Conservation (phyloP, 2,329 filamentous ascomycete species). For the Nigrospora sphaerica region DNA sequence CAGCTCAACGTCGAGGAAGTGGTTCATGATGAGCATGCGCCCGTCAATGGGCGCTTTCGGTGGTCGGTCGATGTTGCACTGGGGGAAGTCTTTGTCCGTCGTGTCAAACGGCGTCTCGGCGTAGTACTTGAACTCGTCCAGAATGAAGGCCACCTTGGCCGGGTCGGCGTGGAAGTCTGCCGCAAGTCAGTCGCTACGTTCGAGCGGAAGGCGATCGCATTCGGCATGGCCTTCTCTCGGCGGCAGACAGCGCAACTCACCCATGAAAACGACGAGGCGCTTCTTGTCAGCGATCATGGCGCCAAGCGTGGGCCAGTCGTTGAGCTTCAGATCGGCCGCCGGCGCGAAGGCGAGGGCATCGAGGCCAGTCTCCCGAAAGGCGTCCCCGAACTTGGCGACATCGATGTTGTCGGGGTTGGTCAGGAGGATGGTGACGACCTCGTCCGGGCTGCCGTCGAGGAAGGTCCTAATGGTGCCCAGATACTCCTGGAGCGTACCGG, state of each 20-base stretch:
- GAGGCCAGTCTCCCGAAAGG: slow-evolving; percentile 49
- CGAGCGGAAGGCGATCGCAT: no score
- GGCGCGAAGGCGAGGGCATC: slow-evolving; percentile 50
- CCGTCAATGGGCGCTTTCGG: slow-evolving; percentile 25
- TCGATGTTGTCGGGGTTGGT: slow-evolving; percentile 55
- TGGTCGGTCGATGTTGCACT: slow-evolving; percentile 61
- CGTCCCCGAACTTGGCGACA: slow-evolving; percentile 44
- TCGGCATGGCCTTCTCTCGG: no score
- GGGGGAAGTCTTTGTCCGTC: slow-evolving; percentile 49
- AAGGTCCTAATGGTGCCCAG: slow-evolving; percentile 52
- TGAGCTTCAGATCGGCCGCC: slow-evolving; percentile 26
- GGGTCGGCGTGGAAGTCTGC: slow-evolving; percentile 54
- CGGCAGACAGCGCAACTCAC: slow-evolving; percentile 25
- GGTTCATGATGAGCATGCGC: slow-evolving; percentile 38
- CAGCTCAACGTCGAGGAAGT: slow-evolving; percentile 26
- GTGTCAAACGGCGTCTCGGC: slow-evolving; percentile 71
- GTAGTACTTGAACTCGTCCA: slow-evolving; percentile 57
- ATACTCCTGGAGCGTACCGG: slow-evolving; percentile 47
- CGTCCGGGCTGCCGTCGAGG: slow-evolving; percentile 50
- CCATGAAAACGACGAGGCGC: slow-evolving; percentile 65
- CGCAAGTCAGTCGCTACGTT: slow-evolving; percentile 1
- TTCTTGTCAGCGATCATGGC: slow-evolving; percentile 55
- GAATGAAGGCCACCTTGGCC: slow-evolving; percentile 50
- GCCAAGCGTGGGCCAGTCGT: slow-evolving; percentile 64
- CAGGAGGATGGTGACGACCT: slow-evolving; percentile 56